Evolutionary conservation across 1,139 yeast species (phyloP), one percentile per base, ranked within the genome.

Genomic region (Pichia sp.): DNA sequence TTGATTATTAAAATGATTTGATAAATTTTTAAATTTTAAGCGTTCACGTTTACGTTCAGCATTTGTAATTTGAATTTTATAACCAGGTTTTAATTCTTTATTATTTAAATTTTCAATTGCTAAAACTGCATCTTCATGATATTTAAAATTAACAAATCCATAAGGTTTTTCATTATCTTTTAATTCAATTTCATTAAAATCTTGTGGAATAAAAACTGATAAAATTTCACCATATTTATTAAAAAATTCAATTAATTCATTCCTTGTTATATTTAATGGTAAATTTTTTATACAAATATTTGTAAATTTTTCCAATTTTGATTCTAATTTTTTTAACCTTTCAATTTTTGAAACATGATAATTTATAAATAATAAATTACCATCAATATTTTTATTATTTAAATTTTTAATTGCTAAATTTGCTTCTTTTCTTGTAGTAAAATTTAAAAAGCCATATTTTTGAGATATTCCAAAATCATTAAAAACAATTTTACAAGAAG

Each of bases 311-410:
- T 61, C 59, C 44, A 62, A 65, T 51, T 68, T 71, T 37, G 57
- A 50, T 45, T 64, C 64, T 34, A 65, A 43, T 36, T 65, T 60
- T 40, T 60, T 63, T 10, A 66, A 49, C 50, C 80, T 62, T 49
- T 74, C 79, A 50, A 68, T 70, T 51, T 76, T 72, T 29, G 77
- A 75, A 33, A 75, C 70, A 51, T 75, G 80, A 51, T 71, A 75
- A 51, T 74, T 74, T 33, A 74, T 60, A 50, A 70, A 73, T 34
- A 74, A 53, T 25, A 61, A 57, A 24, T 69, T 65, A 2, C 71
- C 74, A 30, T 54, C 51, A 30, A 71, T 54, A 30, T 56, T 52
- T 31, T 59, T 52, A 11, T 74, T 76, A 51, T 73, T 71, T 28
- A 74, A 56, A 39, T 63, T 59, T 27, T 58, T 58, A 34, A 73